Evolutionary conservation across 441 rosid genomes (phyloP).

Genomic region (Capsella rubella): DNA sequence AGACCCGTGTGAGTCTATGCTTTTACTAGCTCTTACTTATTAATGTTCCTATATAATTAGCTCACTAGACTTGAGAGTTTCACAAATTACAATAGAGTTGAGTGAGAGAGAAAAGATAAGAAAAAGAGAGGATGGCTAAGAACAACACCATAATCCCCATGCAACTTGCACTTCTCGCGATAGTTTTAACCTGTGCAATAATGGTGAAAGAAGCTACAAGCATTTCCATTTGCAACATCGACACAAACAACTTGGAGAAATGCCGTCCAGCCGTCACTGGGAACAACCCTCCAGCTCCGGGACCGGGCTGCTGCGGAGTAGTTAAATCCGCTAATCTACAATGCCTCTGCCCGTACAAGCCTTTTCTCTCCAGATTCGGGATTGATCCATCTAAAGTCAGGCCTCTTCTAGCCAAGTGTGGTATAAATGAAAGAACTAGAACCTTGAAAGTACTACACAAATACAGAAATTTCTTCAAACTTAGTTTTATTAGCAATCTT

Average conservation of each 20-base stretch:
- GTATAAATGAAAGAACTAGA: too few relatives aligned
- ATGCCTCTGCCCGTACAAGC: conserved; percentile 56
- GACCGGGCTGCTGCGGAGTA: conserved; percentile 48
- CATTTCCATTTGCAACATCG: conserved; percentile 43
- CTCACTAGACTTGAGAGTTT: background rate
- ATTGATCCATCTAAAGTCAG: conserved; percentile 48
- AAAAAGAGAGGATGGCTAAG: conserved; percentile 39
- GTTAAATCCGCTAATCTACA: conserved; percentile 44
- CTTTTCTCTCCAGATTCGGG: conserved; percentile 41
- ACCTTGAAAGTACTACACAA: too few relatives aligned
- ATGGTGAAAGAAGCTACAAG: conserved; percentile 40
- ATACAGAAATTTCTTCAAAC: too few relatives aligned
- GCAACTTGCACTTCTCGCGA: conserved; percentile 23
- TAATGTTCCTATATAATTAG: conserved; percentile 22
- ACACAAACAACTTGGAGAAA: conserved; percentile 39
- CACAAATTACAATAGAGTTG: background rate
- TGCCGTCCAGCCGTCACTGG: conserved; percentile 61
- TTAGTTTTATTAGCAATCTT: too few relatives aligned
- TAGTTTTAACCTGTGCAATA: conserved; percentile 37
- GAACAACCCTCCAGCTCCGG: conserved; percentile 47
- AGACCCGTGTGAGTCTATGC: background rate
- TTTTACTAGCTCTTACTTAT: background rate
- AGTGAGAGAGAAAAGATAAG: conserved; percentile 2
- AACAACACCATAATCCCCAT: conserved; percentile 26
- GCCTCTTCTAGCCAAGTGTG: conserved; percentile 50